These are phyloP conservation scores for Shiraia sp. DNA, from an alignment of 2,329 filamentous ascomycete species.

Conservation along the genomic window DNA sequence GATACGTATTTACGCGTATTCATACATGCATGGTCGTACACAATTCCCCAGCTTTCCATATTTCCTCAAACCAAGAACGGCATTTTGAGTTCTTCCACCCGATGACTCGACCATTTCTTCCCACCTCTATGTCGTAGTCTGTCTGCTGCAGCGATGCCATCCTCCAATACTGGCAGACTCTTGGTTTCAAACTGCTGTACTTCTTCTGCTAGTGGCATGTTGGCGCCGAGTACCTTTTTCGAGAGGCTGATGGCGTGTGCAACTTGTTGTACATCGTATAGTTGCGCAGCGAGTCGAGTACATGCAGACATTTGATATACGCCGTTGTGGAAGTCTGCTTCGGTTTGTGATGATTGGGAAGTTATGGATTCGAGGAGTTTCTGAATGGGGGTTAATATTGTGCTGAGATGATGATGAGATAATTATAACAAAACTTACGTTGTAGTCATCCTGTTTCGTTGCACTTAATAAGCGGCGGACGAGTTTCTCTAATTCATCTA, in stretches of 20 bases:
- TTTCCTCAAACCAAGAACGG: too few species aligned
- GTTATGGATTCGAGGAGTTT: slow-evolving; percentile 9
- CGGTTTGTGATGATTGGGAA: background rate
- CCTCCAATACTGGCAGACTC: slow-evolving; percentile 8
- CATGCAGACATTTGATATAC: slow-evolving; percentile 1
- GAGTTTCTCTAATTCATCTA: slow-evolving; percentile 47
- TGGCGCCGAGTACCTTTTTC: slow-evolving; percentile 43
- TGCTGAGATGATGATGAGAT: background rate
- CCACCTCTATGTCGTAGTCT: slow-evolving; percentile 8
- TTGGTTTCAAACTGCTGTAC: slow-evolving; percentile 20
- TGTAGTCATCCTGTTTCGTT: slow-evolving; percentile 27
- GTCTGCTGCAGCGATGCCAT: slow-evolving; percentile 7
- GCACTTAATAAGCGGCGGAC: slow-evolving; percentile 45
- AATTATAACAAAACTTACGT: slow-evolving; percentile 12
- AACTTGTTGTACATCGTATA: slow-evolving; percentile 44
- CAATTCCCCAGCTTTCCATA: background rate
- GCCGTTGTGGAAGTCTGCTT: slow-evolving; percentile 13
- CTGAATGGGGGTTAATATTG: slow-evolving; percentile 1
- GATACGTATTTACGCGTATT: too few species aligned
- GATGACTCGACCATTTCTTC: too few species aligned
- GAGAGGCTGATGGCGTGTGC: slow-evolving; percentile 52
- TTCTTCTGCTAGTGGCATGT: slow-evolving; percentile 36
- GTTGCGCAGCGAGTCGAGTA: too few species aligned
- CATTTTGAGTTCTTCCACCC: too few species aligned
- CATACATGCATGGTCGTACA: too few species aligned